These are phyloP conservation scores for Blastobotrys apis DNA, from an alignment of 1,139 yeast species.

Conservation along the genomic window DNA sequence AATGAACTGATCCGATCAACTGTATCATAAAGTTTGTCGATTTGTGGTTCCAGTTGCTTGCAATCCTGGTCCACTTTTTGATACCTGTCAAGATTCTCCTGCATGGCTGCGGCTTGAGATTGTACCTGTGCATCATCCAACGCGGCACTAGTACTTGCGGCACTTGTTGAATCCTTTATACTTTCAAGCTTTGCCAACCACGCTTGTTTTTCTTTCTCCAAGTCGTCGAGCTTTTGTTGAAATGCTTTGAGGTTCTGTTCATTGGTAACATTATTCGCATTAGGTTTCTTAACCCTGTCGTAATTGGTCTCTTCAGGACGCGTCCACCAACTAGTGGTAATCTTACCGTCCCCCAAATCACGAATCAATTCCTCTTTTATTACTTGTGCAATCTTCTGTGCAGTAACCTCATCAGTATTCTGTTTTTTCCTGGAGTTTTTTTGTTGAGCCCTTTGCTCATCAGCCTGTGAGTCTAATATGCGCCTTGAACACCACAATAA, in stretches of 20 bases:
- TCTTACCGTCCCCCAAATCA: conserved; percentile 55
- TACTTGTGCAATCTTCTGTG: conserved; percentile 46
- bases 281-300: conserved; percentile 42
- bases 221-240: conserved; percentile 41
- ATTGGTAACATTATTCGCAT: conserved; percentile 54
- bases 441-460: conserved; percentile 22
- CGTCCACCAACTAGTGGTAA: conserved; percentile 66
- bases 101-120: background rate
- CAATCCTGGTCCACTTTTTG: background rate
- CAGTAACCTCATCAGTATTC: conserved; percentile 28
- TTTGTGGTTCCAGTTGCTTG: conserved; percentile 7
- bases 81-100: background rate
- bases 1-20: conserved; percentile 16
- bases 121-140: background rate
- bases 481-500: conserved; percentile 66
- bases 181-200: conserved; percentile 41
- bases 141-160: background rate
- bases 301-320: conserved; percentile 31
- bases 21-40: conserved; percentile 14
- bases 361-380: conserved; percentile 61
- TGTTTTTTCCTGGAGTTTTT: conserved; percentile 23
- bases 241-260: conserved; percentile 44
- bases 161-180: background rate
- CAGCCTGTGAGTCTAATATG: conserved; percentile 39
- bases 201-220: conserved; percentile 46